These are phyloP conservation scores for Physcomitrium patens DNA, from an alignment of 225 moss, liverwort and hornwort species.

Conservation along the genomic window DNA sequence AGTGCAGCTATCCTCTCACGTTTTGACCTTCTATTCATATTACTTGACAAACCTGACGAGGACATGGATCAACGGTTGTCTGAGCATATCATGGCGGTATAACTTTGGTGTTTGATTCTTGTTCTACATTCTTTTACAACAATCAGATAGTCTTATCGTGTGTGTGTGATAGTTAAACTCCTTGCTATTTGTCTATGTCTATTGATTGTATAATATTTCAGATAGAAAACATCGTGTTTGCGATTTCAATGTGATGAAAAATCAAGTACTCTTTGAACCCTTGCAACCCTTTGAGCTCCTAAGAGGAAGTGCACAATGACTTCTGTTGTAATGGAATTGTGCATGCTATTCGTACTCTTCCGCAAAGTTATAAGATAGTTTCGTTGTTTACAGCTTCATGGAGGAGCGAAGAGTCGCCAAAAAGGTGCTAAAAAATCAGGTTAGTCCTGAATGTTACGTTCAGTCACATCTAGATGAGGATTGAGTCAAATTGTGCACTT, in stretches of 20 bases:
- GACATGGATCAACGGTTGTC: constrained; percentile 88
- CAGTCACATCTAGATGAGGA: constrained; percentile 16
- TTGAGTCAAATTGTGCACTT: constrained; percentile 8
- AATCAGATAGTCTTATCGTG: constrained; percentile 10
- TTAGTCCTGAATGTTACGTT: constrained; percentile 43
- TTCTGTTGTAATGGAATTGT: constrained; percentile 3
- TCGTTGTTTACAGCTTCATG: constrained; percentile 78
- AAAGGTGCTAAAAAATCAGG: constrained; percentile 72
- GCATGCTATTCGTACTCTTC: constrained; percentile 18
- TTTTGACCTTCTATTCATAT: constrained; percentile 96
- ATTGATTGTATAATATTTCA: constrained; percentile 10
- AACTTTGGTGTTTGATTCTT: constrained; percentile 20
- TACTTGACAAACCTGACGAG: constrained; percentile 97
- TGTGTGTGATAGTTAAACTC: constrained; percentile 6
- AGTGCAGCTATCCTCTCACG: constrained; percentile 96
- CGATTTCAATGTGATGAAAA: constrained; percentile 23
- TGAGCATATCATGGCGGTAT: constrained; percentile 93
- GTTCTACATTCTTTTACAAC: constrained; percentile 25
- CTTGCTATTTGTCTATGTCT: constrained; percentile 16
- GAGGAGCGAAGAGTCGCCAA: constrained; percentile 86
- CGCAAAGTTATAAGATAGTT: neutral
- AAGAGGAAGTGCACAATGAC: constrained; percentile 6
- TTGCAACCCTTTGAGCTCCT: constrained; percentile 6
- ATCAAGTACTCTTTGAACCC: too few relatives aligned
- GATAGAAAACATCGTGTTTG: constrained; percentile 9